These are phyloP conservation scores for Voacanga thouarsii DNA, from an alignment of 257 asterid genomes.

Conservation along the genomic window DNA sequence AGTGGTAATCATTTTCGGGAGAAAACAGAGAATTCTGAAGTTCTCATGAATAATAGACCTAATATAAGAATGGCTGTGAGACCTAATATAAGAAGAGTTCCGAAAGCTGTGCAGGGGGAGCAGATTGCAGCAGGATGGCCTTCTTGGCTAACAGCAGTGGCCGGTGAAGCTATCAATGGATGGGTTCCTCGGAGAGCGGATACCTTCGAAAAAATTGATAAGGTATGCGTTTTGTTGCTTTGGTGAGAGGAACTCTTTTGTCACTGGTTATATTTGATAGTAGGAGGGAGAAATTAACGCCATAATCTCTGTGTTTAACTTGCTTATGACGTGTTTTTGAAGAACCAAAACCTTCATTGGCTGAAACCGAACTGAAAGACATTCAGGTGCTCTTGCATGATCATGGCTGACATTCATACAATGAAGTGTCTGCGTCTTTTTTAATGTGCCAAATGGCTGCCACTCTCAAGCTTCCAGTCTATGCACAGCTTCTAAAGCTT, in stretches of 20 bases:
- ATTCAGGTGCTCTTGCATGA: background rate
- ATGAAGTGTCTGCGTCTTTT: background rate
- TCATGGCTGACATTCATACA: background rate
- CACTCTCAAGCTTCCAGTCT: background rate
- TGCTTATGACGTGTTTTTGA: too few relatives aligned
- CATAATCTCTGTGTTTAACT: too few relatives aligned
- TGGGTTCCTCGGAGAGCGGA: conserved; percentile 62
- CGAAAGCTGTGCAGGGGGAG: conserved; percentile 35
- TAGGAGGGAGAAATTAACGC: too few relatives aligned
- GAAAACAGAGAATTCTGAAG: background rate
- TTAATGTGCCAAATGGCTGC: background rate
- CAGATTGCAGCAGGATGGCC: conserved; percentile 81
- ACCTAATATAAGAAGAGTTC: background rate
- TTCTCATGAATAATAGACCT: background rate
- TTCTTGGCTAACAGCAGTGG: conserved; percentile 62
- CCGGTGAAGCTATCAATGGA: conserved; percentile 62
- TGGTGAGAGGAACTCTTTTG: background rate
- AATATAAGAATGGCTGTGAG: too few relatives aligned
- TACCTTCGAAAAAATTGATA: conserved; percentile 49
- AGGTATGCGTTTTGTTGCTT: conserved; percentile 22
- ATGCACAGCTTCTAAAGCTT: background rate
- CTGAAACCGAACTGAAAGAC: background rate
- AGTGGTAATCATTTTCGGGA: too few relatives aligned
- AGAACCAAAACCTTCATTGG: background rate
- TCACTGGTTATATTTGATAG: background rate